Evolutionary conservation across 495 filamentous ascomycete genomes (phyloP), one percentile per base, ranked within the genome.

Genomic region (Aeminium ludgeri): DNA sequence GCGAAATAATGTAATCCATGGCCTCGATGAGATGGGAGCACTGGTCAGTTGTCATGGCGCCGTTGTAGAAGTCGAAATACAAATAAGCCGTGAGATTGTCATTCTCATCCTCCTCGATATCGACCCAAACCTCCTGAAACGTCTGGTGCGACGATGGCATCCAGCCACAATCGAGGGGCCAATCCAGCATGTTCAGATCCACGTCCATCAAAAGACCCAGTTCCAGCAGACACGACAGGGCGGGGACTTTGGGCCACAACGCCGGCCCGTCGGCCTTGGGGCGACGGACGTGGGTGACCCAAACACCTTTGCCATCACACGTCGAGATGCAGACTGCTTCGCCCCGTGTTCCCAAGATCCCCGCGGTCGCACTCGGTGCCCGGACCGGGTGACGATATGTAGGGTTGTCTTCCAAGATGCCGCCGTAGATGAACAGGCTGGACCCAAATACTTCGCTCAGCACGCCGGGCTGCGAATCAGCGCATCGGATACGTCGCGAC

Each of bases 41-140:
- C 20, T 42, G 38, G 16, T n/a, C 19, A 13, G 30, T 36, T n/a
- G 44, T 41, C 38, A 47, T 47, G 1, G 44, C 44, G 2, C 44
- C 44, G 20, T 47, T 47, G 44, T 42, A 47, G 28, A 47, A 41
- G 30, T 47, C 38, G 32, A 47, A 47, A 38, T 47, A 17, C 8
- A 47, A 25, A 19, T 47, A 42, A 1, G 44, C 44, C 6, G 28
- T 37, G 17, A 11, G 41, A 31, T 41, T 36, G 31, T 20, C 25
- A 29, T 41, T 30, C 5, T 13, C 15, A 25, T 42, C 38, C 17
- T 19, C 23, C 1, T 17, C 27, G 44, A 47, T 30, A 18, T 47
- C 38, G 18, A 47, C 16, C 44, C 44, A 47, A 1, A 41, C 34
- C 15, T 47, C 38, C 27, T 47, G 44, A 16, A 47, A 38, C n/a